Percentiles rank a stretch among this genome's conserved stretches.
These are phyloP conservation scores for Sporisorium sorghi DNA, from an alignment of 1,284 basidiomycete species.

Conservation along the genomic window DNA sequence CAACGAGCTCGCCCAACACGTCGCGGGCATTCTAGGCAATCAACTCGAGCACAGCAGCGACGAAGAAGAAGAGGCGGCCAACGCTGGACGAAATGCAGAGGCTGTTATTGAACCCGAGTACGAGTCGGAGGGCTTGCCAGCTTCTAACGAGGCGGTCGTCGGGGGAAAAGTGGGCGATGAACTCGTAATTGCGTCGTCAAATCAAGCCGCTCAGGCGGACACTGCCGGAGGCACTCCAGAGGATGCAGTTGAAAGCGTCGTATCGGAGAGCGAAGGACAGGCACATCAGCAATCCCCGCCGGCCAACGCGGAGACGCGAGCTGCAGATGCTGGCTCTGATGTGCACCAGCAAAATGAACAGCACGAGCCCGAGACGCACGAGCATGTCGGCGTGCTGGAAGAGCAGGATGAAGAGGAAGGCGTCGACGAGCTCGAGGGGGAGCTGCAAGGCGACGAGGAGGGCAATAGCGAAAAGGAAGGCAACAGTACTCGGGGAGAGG, in stretches of 20 bases:
- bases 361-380: slow-evolving; percentile 1
- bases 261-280: neutral
- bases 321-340: neutral
- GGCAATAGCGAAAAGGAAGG: neutral
- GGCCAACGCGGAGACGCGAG: neutral
- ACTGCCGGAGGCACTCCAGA: neutral
- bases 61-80: slow-evolving; percentile 27
- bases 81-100: neutral
- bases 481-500: neutral
- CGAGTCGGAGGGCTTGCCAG: neutral
- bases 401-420: slow-evolving; percentile 11
- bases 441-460: slow-evolving; percentile 1
- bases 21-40: slow-evolving; percentile 41
- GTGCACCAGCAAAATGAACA: neutral
- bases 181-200: neutral
- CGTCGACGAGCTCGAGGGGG: slow-evolving; percentile 16
- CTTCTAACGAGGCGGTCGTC: neutral
- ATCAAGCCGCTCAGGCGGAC: neutral
- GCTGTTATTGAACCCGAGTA: neutral
- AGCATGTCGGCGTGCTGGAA: neutral
- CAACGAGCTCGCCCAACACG: slow-evolving; percentile 61
- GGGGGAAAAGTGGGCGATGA: neutral
- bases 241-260: neutral
- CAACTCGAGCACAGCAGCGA: slow-evolving; percentile 41
- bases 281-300: neutral